Evolutionary conservation across 2,329 filamentous ascomycete species (phyloP), one percentile per base, ranked within the genome.

Genomic region (Conoideocrella luteorostrata): DNA sequence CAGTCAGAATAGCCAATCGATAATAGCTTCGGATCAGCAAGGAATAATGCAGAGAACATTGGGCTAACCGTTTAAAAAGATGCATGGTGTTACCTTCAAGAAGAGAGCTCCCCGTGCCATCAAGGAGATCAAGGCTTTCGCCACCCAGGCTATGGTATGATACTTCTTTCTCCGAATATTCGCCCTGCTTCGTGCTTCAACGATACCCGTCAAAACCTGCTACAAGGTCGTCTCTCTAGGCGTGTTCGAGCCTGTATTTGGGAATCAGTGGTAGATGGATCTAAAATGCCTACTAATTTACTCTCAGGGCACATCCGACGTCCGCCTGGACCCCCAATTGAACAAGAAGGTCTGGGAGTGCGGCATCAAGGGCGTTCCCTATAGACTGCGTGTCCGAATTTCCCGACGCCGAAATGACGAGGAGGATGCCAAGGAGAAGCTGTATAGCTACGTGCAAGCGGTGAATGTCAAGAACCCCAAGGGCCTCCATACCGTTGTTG

Each of bases 271-370:
- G n/a, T n/a, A n/a, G n/a, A n/a, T n/a, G 29, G 20, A n/a, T 23
- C 13, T 5, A 7, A 10, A 45, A 34, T 47, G 45, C 55, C 59
- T 49, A 61, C 49, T 30, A 35, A 48, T 22, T 10, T 56, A 44
- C 20, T 23, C 41, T 48, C 60, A 98, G 93, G 91, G 91, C 69
- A 98, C 93, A 75, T 74, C 80, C 65, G 93, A 98, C 70, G 93
- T 98, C 75, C 93, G 93, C 64, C 76, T 98, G 68, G 93, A 98
- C 82, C 93, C 93, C 66, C 86, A 93, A 77, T 78, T 98, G 67
- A 98, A 98, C 86, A 98, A 98, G 88, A 97, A 98, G 83, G 91
- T 98, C 71, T 98, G 93, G 93, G 93, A 98, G 77, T 79, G 85
- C 67, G 93, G 93, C 72, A 84, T 98, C 80, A 98, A 97, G 87